phyloP scores from a whole-genome alignment of 106 monocot species.

The Acorus calamus region DNA sequence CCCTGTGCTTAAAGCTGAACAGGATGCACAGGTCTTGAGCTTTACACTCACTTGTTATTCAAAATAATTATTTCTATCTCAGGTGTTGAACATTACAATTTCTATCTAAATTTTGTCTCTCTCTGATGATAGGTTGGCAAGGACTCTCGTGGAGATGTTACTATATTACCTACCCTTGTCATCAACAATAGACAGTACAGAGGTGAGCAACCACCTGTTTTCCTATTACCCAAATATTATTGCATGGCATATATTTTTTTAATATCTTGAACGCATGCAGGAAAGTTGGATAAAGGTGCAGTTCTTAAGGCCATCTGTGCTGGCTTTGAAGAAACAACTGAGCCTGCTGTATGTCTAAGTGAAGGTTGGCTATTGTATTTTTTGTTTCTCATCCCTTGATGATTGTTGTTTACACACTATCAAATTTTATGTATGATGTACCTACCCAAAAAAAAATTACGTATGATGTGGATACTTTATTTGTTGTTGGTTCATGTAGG shows the following conservation, averaged over 20 bases:
- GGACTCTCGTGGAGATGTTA: conserved; percentile 54
- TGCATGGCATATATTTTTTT: no score
- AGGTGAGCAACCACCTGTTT: conserved; percentile 11
- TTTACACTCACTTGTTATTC: neutral
- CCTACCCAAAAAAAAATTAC: neutral
- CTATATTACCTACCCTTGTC: conserved; percentile 57
- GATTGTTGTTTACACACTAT: neutral
- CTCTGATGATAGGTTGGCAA: conserved; percentile 38
- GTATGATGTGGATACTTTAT: neutral
- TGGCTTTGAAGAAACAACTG: conserved; percentile 76
- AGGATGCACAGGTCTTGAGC: conserved; percentile 20
- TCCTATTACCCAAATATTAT: no score
- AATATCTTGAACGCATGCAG: conserved; percentile 9
- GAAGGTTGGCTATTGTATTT: conserved; percentile 33
- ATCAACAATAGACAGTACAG: conserved; percentile 63
- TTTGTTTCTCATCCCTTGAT: neutral
- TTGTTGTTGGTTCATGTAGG: conserved; percentile 10
- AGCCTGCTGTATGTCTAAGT: conserved; percentile 70
- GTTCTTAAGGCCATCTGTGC: conserved; percentile 84
- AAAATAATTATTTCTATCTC: neutral
- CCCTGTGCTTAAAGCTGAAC: conserved; percentile 23
- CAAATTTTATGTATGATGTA: neutral
- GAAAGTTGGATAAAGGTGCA: conserved; percentile 68
- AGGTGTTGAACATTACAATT: neutral
- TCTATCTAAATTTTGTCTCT: neutral